Evolutionary conservation across 2,329 filamentous ascomycete species (phyloP).

Genomic region (Dendryphion nanum): DNA sequence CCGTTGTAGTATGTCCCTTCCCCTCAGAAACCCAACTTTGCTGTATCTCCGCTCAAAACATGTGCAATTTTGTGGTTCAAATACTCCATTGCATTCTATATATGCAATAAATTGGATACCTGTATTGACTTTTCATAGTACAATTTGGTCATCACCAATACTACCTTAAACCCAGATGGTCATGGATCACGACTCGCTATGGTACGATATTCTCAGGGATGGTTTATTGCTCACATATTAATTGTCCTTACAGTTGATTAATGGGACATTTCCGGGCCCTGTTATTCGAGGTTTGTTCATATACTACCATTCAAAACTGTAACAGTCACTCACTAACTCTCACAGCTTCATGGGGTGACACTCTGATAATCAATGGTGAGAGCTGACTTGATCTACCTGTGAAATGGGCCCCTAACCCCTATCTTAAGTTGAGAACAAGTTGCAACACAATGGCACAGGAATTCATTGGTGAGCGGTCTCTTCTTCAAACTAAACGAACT

Average conservation of each 20-base stretch:
- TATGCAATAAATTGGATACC: too few species aligned
- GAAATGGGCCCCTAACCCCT: too few species aligned
- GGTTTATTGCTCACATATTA: too few species aligned
- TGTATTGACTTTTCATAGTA: too few species aligned
- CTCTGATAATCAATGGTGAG: constrained; percentile 34
- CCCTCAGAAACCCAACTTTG: background rate
- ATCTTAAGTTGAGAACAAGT: constrained; percentile 37
- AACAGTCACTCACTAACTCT: too few species aligned
- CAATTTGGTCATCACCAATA: constrained; percentile 42
- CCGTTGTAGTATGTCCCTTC: constrained; percentile 20
- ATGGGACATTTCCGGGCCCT: constrained; percentile 64
- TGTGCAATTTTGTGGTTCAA: too few species aligned
- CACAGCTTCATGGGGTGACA: constrained; percentile 39
- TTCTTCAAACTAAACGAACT: too few species aligned
- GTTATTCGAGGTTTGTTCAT: constrained; percentile 14
- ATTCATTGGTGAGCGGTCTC: too few species aligned
- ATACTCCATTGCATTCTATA: too few species aligned
- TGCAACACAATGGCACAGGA: constrained; percentile 47
- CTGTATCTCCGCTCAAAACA: too few species aligned
- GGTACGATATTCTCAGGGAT: too few species aligned
- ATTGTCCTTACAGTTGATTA: constrained; percentile 44
- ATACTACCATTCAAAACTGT: background rate
- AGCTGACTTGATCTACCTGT: too few species aligned
- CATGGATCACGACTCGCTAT: constrained; percentile 30
- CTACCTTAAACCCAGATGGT: constrained; percentile 43